These are phyloP conservation scores for Fusarium proliferatum DNA, from an alignment of 2,329 filamentous ascomycete species.

Conservation along the genomic window DNA sequence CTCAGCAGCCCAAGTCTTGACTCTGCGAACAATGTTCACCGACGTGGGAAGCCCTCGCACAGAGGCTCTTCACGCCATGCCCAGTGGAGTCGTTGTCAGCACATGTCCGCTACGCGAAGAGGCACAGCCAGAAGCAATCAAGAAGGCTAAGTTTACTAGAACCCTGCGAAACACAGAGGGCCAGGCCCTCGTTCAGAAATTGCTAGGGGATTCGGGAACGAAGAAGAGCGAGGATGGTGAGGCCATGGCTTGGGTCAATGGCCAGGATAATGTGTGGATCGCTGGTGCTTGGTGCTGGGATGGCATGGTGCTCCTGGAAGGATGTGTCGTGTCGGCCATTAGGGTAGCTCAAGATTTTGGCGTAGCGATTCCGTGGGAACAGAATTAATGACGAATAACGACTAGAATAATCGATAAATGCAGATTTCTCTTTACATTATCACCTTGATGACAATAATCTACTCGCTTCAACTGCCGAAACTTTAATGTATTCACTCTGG, in stretches of 20 bases:
- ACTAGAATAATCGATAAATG: background rate
- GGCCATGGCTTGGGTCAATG: conserved; percentile 61
- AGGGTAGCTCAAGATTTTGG: conserved; percentile 64
- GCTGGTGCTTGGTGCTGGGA: conserved; percentile 73
- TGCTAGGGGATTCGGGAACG: conserved; percentile 50
- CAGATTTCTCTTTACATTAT: background rate
- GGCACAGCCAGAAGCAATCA: conserved; percentile 55
- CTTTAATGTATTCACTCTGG: background rate
- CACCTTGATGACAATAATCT: background rate
- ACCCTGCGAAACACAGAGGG: conserved; percentile 63
- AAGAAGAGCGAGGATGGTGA: conserved; percentile 11
- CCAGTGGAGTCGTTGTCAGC: conserved; percentile 62
- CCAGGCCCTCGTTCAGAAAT: conserved; percentile 57
- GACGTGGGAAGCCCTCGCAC: conserved; percentile 49
- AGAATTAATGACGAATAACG: conserved; percentile 19
- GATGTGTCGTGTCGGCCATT: conserved; percentile 69
- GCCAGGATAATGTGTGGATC: conserved; percentile 64
- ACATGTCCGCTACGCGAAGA: conserved; percentile 58
- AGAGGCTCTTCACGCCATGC: conserved; percentile 64
- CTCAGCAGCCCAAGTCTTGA: conserved; percentile 48
- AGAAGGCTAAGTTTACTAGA: conserved; percentile 61
- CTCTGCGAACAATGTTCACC: conserved; percentile 51
- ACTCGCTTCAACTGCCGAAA: background rate
- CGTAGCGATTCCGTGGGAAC: conserved; percentile 55
- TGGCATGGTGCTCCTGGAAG: conserved; percentile 71